These are phyloP conservation scores for Phaffia rhodozyma DNA, from an alignment of 1,284 basidiomycete genomes.

Conservation along the genomic window DNA sequence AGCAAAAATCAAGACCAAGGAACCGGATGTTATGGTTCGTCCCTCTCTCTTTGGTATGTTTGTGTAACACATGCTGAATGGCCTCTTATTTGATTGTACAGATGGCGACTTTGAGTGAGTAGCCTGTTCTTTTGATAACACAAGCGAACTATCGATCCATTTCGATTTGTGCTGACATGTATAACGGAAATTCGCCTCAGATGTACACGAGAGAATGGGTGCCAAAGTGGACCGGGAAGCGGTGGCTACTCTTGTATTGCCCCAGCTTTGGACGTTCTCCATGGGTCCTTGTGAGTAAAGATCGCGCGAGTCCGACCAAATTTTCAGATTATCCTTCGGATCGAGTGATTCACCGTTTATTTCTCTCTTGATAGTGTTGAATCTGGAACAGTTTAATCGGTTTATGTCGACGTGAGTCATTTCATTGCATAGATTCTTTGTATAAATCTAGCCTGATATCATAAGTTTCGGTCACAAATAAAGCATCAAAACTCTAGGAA, in stretches of 20 bases:
- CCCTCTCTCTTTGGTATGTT: not conserved
- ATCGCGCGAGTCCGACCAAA: constrained; percentile 10
- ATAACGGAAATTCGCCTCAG: too few species aligned
- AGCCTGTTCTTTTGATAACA: not conserved
- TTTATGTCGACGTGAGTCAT: constrained; percentile 51
- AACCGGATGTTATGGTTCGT: constrained; percentile 32
- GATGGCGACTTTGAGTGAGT: constrained; percentile 14
- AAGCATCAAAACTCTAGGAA: not conserved
- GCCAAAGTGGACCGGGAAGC: constrained; percentile 89
- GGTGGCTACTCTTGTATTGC: constrained; percentile 81
- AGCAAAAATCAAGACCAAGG: constrained; percentile 86
- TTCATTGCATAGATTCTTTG: too few species aligned
- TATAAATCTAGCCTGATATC: too few species aligned
- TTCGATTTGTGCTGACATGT: too few species aligned
- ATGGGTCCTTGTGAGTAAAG: constrained; percentile 69
- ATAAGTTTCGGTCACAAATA: not conserved
- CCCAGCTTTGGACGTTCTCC: constrained; percentile 90
- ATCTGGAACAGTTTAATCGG: constrained; percentile 76
- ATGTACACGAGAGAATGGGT: constrained; percentile 93
- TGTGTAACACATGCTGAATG: not conserved
- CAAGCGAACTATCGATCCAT: not conserved
- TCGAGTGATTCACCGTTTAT: not conserved
- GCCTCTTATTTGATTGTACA: not conserved
- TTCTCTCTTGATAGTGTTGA: constrained; percentile 50
- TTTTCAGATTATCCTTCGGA: not conserved